Conservation (phyloP, 108 stramenopile genomes). For the Phaeodactylum tricornutum region DNA sequence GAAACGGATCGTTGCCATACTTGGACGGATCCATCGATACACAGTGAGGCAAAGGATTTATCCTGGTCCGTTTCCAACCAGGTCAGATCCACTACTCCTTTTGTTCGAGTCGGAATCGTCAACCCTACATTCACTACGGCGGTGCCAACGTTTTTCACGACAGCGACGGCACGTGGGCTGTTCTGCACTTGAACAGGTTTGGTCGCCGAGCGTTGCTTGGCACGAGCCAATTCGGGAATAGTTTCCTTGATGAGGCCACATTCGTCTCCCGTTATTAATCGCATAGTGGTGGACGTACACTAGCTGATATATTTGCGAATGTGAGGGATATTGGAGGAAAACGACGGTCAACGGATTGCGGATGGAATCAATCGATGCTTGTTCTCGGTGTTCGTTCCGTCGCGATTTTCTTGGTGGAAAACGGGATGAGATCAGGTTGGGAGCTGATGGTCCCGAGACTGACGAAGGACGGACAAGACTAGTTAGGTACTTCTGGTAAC, state of each 20-base stretch:
- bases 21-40: constrained; percentile 50
- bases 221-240: constrained; percentile 44
- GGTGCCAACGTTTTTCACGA: too few species aligned
- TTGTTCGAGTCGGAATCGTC: constrained; percentile 11
- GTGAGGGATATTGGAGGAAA: background rate
- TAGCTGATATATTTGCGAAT: background rate
- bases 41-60: constrained; percentile 41
- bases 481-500: too few species aligned
- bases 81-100: constrained; percentile 53
- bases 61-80: constrained; percentile 14
- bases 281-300: constrained; percentile 30
- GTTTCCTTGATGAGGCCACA: constrained; percentile 74
- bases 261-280: constrained; percentile 80
- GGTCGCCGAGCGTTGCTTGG: constrained; percentile 1
- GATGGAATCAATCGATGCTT: too few species aligned
- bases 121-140: too few species aligned
- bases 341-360: too few species aligned
- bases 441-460: too few species aligned
- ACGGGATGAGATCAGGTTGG: too few species aligned
- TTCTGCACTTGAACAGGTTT: constrained; percentile 2
- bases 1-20: constrained; percentile 29
- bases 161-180: constrained; percentile 35
- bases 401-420: too few species aligned
- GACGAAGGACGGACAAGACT: too few species aligned
- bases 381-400: too few species aligned